Percentiles rank a stretch among this genome's conserved stretches.
phyloP scores from a whole-genome alignment of 768 basidiomycete species.

The Mrakia frigida region DNA sequence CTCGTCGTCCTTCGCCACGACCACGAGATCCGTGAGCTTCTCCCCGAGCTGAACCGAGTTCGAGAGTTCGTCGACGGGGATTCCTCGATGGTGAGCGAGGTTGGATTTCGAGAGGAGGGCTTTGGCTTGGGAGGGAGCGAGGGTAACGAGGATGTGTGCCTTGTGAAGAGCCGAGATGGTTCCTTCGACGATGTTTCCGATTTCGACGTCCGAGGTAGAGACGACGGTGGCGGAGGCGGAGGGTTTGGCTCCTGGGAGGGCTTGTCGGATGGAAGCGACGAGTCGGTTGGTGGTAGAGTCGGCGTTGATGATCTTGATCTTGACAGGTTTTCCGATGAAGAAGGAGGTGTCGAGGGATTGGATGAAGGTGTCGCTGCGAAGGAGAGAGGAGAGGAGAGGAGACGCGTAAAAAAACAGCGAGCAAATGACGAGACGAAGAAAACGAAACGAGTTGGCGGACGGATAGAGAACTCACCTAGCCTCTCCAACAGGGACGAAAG shows the following conservation, averaged over 20 bases:
- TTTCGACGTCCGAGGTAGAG: constrained; percentile 36
- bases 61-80: constrained; percentile 63
- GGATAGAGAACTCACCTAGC: constrained; percentile 58
- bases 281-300: constrained; percentile 60
- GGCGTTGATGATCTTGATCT: constrained; percentile 69
- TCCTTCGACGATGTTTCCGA: constrained; percentile 41
- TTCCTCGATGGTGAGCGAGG: constrained; percentile 69
- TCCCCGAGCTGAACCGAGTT: constrained; percentile 62
- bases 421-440: neutral
- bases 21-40: constrained; percentile 66
- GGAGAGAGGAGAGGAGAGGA: neutral
- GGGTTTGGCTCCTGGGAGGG: constrained; percentile 45
- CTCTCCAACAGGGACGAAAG: constrained; percentile 72
- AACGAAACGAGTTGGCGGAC: too few species aligned
- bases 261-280: constrained; percentile 81
- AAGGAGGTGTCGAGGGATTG: constrained; percentile 54
- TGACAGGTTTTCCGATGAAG: constrained; percentile 72
- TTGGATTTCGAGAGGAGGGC: constrained; percentile 83
- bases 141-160: constrained; percentile 68
- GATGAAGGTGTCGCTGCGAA: constrained; percentile 58
- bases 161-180: constrained; percentile 72
- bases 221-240: neutral
- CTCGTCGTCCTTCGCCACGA: constrained; percentile 82
- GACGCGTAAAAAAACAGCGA: neutral
- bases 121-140: constrained; percentile 60